These are phyloP conservation scores for Paramecium octaurelia DNA, from an alignment of 73 alveolate genomes.

Conservation along the genomic window DNA sequence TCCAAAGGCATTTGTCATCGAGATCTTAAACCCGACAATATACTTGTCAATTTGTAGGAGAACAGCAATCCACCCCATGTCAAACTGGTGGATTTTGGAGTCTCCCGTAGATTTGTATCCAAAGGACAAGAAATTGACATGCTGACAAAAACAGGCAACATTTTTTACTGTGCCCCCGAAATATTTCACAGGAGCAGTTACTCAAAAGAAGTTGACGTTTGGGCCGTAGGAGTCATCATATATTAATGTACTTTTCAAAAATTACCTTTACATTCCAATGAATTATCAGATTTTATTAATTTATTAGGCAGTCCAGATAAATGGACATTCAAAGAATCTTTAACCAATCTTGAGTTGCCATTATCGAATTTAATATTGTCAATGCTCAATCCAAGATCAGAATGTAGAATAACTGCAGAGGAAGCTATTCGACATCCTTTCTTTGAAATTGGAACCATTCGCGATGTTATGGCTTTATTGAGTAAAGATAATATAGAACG, in stretches of 20 bases:
- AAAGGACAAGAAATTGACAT: background rate
- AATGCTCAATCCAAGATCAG: conserved; percentile 67
- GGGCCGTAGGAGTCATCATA: conserved; percentile 22
- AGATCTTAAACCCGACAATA: conserved; percentile 57
- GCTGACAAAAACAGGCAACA: conserved; percentile 25
- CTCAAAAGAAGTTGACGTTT: conserved; percentile 1
- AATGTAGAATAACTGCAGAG: conserved; percentile 80
- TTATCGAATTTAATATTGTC: background rate
- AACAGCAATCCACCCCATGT: background rate
- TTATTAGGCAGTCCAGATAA: background rate
- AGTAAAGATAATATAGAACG: background rate
- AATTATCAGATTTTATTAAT: background rate
- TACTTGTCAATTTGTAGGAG: background rate
- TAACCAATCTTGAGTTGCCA: background rate
- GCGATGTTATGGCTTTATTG: background rate
- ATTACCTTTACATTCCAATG: background rate
- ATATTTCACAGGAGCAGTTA: background rate
- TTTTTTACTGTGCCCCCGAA: conserved; percentile 41
- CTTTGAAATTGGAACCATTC: conserved; percentile 47
- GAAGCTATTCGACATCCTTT: conserved; percentile 88
- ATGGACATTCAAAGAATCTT: background rate
- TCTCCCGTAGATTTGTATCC: background rate
- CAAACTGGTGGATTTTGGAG: conserved; percentile 32
- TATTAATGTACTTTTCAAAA: background rate
- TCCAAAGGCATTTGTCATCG: conserved; percentile 60